These are phyloP conservation scores for Apiospora pterosperma DNA, from an alignment of 2,329 filamentous ascomycete genomes.

Conservation along the genomic window DNA sequence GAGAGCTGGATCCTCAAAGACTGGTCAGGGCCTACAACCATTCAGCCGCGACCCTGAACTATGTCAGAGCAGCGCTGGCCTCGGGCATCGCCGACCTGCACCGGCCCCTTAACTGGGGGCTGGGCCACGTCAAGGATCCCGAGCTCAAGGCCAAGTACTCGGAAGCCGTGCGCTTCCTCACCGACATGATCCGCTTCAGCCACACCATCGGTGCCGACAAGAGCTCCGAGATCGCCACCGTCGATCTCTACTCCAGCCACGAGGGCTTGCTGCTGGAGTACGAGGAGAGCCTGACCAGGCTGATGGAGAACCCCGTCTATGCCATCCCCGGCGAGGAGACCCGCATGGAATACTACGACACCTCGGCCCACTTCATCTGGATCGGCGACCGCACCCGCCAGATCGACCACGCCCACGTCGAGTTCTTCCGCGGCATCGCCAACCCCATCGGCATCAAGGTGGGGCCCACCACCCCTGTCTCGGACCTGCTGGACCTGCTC, in stretches of 20 bases:
- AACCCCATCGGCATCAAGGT: constrained; percentile 98
- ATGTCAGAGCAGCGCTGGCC: constrained; percentile 76
- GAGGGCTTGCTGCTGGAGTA: constrained; percentile 94
- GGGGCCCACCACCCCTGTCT: constrained; percentile 74
- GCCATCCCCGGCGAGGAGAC: constrained; percentile 23
- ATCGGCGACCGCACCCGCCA: constrained; percentile 95
- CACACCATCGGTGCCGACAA: constrained; percentile 87
- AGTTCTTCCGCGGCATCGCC: constrained; percentile 94
- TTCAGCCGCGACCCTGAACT: constrained; percentile 92
- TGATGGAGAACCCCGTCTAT: constrained; percentile 55
- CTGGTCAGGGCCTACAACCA: constrained; percentile 93
- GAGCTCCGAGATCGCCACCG: constrained; percentile 78
- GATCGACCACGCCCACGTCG: constrained; percentile 88
- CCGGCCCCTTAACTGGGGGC: constrained; percentile 88
- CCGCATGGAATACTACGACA: constrained; percentile 78
- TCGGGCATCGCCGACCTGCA: constrained; percentile 93
- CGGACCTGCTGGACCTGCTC: constrained; percentile 75
- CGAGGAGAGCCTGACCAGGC: constrained; percentile 80
- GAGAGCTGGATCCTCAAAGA: constrained; percentile 76
- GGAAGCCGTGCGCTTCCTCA: constrained; percentile 78
- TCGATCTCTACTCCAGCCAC: constrained; percentile 93
- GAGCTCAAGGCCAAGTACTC: constrained; percentile 83
- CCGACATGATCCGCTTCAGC: constrained; percentile 91
- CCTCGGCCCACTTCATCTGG: constrained; percentile 96
- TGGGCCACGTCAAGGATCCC: constrained; percentile 86